Conservation (phyloP, 768 basidiomycete species). For the Chalciporus chontae region DNA sequence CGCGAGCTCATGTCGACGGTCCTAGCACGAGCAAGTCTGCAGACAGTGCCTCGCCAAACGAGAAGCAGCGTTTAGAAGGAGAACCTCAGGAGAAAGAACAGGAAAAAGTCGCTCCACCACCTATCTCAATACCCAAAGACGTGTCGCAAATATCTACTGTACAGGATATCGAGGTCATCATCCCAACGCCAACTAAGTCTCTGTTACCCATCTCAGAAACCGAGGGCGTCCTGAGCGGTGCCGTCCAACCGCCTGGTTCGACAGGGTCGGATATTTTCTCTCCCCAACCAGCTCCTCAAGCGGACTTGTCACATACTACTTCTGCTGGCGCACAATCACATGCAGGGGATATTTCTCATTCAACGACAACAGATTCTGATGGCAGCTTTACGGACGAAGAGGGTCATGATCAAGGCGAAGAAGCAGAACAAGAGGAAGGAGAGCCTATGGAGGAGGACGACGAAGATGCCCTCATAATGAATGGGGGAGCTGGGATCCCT, state of each 20-base stretch:
- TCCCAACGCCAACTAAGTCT: slow-evolving; percentile 45
- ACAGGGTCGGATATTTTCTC: slow-evolving; percentile 44
- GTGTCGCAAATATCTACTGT: slow-evolving; percentile 14
- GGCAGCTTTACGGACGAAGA: slow-evolving; percentile 58
- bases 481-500: slow-evolving; percentile 93
- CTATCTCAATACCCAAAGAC: slow-evolving; percentile 22
- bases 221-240: slow-evolving; percentile 85
- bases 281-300: slow-evolving; percentile 22
- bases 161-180: slow-evolving; percentile 36
- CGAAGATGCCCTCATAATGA: slow-evolving; percentile 83
- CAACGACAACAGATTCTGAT: slow-evolving; percentile 31
- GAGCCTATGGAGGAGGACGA: slow-evolving; percentile 76
- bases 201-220: slow-evolving; percentile 68
- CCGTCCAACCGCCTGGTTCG: slow-evolving; percentile 88
- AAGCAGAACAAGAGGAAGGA: slow-evolving; percentile 57
- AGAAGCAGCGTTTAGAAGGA: slow-evolving; percentile 26
- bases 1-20: slow-evolving; percentile 17
- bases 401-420: slow-evolving; percentile 65
- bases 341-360: slow-evolving; percentile 28
- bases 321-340: slow-evolving; percentile 27
- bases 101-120: slow-evolving; percentile 31
- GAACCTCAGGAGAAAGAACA: slow-evolving; percentile 33
- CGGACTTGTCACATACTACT: slow-evolving; percentile 22
- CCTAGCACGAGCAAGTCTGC: slow-evolving; percentile 19
- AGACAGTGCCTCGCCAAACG: slow-evolving; percentile 20